Evolutionary conservation across 495 filamentous ascomycete genomes (phyloP).

Genomic region (Penicillium odoratum): DNA sequence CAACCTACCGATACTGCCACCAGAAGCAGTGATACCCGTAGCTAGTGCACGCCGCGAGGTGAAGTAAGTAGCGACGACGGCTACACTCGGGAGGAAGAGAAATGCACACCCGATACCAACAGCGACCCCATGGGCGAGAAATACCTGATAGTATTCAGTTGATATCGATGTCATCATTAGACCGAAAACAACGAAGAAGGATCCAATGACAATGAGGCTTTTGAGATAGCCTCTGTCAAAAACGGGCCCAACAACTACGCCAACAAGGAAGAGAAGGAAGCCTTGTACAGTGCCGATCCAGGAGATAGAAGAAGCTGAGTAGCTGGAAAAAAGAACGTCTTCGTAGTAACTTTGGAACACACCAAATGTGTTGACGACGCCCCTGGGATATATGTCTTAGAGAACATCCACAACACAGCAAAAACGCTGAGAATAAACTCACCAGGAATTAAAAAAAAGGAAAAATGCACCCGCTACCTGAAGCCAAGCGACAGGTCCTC

Average conservation of each 20-base stretch:
- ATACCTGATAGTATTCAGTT: conserved; percentile 37
- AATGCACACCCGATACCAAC: conserved; percentile 43
- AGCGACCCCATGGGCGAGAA: conserved; percentile 42
- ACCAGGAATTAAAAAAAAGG: conserved; percentile 10
- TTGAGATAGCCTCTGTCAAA: conserved; percentile 47
- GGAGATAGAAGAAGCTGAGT: conserved; percentile 35
- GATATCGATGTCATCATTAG: conserved; percentile 50
- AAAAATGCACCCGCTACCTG: conserved; percentile 7
- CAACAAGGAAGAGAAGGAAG: conserved; percentile 40
- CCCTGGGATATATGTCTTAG: conserved; percentile 20
- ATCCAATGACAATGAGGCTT: conserved; percentile 28
- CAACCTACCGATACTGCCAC: conserved; percentile 38
- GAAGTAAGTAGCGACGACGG: conserved; percentile 45
- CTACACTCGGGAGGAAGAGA: conserved; percentile 44
- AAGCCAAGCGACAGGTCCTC: conserved; percentile 4
- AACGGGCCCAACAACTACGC: conserved; percentile 43
- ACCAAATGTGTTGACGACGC: conserved; percentile 47
- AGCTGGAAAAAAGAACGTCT: conserved; percentile 26
- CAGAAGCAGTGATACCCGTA: conserved; percentile 44
- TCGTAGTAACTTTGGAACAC: conserved; percentile 50
- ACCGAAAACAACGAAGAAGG: conserved; percentile 43
- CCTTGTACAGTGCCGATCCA: conserved; percentile 52
- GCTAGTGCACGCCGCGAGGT: conserved; percentile 42
- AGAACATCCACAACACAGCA: background rate
- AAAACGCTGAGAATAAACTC: background rate